Evolutionary conservation across 2,329 filamentous ascomycete genomes (phyloP).

Genomic region (Salinomyces thailandicus): DNA sequence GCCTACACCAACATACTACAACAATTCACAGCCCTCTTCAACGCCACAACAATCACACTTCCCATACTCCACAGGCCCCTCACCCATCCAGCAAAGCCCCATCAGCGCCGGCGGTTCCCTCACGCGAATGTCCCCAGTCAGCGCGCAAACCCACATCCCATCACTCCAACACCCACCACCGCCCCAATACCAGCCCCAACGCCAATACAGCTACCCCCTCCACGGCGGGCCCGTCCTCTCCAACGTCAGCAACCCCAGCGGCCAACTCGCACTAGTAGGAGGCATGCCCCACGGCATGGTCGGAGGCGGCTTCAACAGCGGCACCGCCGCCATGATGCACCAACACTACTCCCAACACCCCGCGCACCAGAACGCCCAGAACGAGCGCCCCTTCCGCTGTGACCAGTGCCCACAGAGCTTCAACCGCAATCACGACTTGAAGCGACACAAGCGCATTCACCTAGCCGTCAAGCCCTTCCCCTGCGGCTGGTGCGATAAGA

Average conservation of each 20-base stretch:
- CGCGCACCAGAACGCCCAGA: conserved; percentile 42
- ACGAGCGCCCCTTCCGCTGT: conserved; percentile 88
- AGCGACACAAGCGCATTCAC: conserved; percentile 92
- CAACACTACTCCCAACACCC: conserved; percentile 38
- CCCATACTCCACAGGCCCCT: conserved; percentile 40
- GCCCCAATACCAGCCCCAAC: conserved; percentile 39
- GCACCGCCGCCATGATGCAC: conserved; percentile 55
- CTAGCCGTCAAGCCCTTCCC: conserved; percentile 92
- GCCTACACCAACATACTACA: conserved; percentile 54
- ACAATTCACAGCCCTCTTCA: conserved; percentile 41
- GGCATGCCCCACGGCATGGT: conserved; percentile 46
- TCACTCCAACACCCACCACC: conserved; percentile 40
- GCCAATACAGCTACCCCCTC: conserved; percentile 45
- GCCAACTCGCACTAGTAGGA: conserved; percentile 61
- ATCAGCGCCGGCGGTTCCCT: conserved; percentile 36
- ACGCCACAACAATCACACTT: conserved; percentile 40
- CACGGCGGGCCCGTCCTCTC: conserved; percentile 57
- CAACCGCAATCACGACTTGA: conserved; percentile 91
- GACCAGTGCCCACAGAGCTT: conserved; percentile 88
- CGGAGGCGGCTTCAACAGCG: conserved; percentile 45
- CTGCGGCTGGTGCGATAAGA: conserved; percentile 85
- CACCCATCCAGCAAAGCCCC: conserved; percentile 41
- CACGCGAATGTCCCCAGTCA: conserved; percentile 44
- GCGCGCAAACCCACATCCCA: conserved; percentile 33
- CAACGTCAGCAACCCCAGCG: conserved; percentile 64